Evolutionary conservation across 495 filamentous ascomycete genomes (phyloP), one percentile per base, ranked within the genome.

Genomic region (Immersiella caudata): DNA sequence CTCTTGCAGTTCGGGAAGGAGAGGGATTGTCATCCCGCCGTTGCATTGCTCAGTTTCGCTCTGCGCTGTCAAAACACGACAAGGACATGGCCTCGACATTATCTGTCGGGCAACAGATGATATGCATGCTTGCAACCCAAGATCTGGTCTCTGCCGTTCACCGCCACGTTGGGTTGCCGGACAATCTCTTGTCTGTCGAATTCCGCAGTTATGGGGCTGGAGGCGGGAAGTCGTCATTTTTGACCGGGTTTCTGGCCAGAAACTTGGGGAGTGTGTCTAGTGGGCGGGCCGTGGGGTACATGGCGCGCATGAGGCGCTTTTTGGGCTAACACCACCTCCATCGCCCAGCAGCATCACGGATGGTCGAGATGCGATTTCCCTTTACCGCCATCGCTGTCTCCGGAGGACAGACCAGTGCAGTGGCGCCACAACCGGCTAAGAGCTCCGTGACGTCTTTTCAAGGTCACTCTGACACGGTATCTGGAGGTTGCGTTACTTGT

Each of bases 81-180:
- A 75, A 68, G 75, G 75, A 70, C 70, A 72, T 64, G 74, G 75
- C 49, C 61, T 75, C 64, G 69, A 78, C 64, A 36, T 54, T 65
- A 68, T 70, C 66, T 62, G 70, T 71, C 67, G 68, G 73, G 68
- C 73, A 58, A 69, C 71, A 62, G 67, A 72, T 74, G 71, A 75
- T 71, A 75, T 75, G 75, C 76, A 72, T 74, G 64, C 71, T 74
- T 75, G 69, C 71, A 72, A 76, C 74, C 74, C 68, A 78, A 76
- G 71, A 72, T 74, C 71, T 73, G 65, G 24, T 72, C 65, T 62
- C 69, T 68, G 69, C 69, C 72, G 70, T 71, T 78, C 76, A 77
- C 75, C 75, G 75, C 74, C 73, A 78, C 73, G 65, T 73, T 74
- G 71, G 68, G 70, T 76, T 70, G 63, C 59, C 69, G 51, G 62